Evolutionary conservation across 169 alveolate species (phyloP).

Genomic region (Babesia sp.): DNA sequence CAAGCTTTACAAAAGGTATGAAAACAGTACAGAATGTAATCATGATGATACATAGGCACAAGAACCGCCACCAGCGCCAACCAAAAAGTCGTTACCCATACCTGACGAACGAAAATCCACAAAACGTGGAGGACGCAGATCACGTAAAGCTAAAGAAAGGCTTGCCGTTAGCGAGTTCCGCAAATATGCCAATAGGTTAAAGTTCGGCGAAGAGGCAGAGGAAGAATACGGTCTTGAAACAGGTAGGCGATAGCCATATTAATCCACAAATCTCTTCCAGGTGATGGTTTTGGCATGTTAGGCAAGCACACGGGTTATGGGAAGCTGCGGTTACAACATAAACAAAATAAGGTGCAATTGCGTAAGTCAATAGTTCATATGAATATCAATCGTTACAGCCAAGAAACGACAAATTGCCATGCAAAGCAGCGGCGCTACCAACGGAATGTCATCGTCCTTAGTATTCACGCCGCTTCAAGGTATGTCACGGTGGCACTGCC

Average conservation of each 20-base stretch:
- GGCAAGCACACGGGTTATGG: constrained; percentile 64
- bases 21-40: neutral
- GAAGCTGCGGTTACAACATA: constrained; percentile 42
- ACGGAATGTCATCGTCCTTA: constrained; percentile 79
- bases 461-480: constrained; percentile 83
- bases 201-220: constrained; percentile 84
- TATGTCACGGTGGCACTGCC: constrained; percentile 23
- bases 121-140: constrained; percentile 85
- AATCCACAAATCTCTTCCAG: constrained; percentile 1
- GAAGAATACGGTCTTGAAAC: constrained; percentile 77
- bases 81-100: constrained; percentile 83
- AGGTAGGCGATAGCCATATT: constrained; percentile 7
- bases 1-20: constrained; percentile 67
- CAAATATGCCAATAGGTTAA: constrained; percentile 83
- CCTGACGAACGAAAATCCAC: constrained; percentile 83
- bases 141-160: constrained; percentile 82
- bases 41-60: constrained; percentile 61
- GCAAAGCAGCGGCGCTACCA: constrained; percentile 67
- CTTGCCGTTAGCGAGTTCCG: constrained; percentile 79
- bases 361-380: constrained; percentile 22
- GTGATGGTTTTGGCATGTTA: constrained; percentile 62
- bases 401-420: constrained; percentile 59
- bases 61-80: constrained; percentile 82
- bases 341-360: constrained; percentile 41
- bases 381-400: constrained; percentile 14